Evolutionary conservation across 2,329 filamentous ascomycete species (phyloP), one percentile per base, ranked within the genome.

Genomic region (Penicillium olsonii): DNA sequence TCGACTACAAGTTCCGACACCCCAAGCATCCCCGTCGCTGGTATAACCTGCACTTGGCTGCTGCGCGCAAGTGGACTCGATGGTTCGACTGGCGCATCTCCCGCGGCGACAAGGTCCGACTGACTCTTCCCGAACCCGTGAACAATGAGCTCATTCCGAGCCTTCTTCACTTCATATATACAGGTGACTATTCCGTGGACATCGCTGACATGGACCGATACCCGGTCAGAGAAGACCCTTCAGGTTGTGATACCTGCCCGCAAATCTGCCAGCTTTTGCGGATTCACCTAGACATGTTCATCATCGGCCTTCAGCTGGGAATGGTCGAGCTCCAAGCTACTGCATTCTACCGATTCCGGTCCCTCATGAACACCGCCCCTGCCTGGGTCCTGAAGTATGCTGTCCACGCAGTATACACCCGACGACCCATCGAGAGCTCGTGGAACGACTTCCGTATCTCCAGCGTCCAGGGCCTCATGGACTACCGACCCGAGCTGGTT

Each of bases 201-300:
- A 10, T 20, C 27, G 17, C 4, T 2, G 53, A 56, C 15, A 20
- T 55, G 27, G 4, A 11, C 5, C 1, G 8, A 3, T 53, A 48
- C 26, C 17, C 24, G 1, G 3, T 45, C 8, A 7, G n/a, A 14
- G 7, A n/a, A 5, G 18, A 15, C 17, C 45, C 43, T 7, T 18
- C 33, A 22, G 48, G 18, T 5, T 58, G 53, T 12, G 6, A 19
- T 6, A 45, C 29, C 10, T 54, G 53, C 24, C 17, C 44, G 4
- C 44, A 56, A 24, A 38, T 46, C 29, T 43, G 45, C 15, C 45
- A 37, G n/a, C 31, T 54, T 1, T 44, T 58, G 19, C 33, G 18
- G 15, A 24, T 50, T 18, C 55, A 58, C 41, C 18, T 52, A 11
- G 33, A 42, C 5, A 38, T 59, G 24, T 55, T 58, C 5, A 47